phyloP scores from a whole-genome alignment of 495 filamentous ascomycete species.

The Corynascus novoguineensis region DNA sequence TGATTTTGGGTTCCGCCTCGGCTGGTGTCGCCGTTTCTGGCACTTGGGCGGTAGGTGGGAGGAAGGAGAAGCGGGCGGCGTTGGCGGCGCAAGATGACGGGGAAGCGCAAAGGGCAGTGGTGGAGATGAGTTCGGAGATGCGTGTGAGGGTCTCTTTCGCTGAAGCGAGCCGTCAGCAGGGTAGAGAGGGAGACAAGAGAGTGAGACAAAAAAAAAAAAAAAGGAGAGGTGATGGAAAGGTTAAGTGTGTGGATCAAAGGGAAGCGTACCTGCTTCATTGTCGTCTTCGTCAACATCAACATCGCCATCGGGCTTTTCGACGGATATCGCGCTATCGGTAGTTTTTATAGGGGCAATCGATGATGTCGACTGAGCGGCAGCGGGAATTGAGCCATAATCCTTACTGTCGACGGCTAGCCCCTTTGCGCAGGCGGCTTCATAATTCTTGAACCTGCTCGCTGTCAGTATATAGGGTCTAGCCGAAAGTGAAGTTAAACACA shows the following conservation, averaged over 20 bases:
- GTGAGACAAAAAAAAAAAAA: too few species aligned
- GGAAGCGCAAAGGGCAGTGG: constrained; percentile 27
- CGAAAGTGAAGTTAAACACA: constrained; percentile 18
- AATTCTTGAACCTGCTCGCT: constrained; percentile 36
- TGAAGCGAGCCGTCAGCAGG: too few species aligned
- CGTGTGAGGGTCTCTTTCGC: constrained; percentile 30
- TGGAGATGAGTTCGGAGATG: constrained; percentile 33
- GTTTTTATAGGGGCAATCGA: constrained; percentile 23
- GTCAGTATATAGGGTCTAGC: neutral
- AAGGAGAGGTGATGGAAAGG: neutral
- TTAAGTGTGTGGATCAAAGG: neutral
- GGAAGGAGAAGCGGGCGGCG: constrained; percentile 8
- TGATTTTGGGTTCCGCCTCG: neutral
- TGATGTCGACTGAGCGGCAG: constrained; percentile 25
- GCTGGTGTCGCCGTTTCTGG: neutral
- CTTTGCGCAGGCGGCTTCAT: constrained; percentile 31
- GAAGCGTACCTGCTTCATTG: constrained; percentile 26
- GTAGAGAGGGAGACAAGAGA: too few species aligned
- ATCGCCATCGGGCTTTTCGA: constrained; percentile 4
- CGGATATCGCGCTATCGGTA: neutral
- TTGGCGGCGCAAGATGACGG: constrained; percentile 14
- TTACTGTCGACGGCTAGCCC: constrained; percentile 21
- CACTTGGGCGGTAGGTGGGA: neutral
- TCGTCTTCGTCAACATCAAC: constrained; percentile 18
- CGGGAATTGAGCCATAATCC: constrained; percentile 23